These are phyloP conservation scores for Bondarzewia mesenterica DNA, from an alignment of 1,284 basidiomycete genomes.

Conservation along the genomic window DNA sequence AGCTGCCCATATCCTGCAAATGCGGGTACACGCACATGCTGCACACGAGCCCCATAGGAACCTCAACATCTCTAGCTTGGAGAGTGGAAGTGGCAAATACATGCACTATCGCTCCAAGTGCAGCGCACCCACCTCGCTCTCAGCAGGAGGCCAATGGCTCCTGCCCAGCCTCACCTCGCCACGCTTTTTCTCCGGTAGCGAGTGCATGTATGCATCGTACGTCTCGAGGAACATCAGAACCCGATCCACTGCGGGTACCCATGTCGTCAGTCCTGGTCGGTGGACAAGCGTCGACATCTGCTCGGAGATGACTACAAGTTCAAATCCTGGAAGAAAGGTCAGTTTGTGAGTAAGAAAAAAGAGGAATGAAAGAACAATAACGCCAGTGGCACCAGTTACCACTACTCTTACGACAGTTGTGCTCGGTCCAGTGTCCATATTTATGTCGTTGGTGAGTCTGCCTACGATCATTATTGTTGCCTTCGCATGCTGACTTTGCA, in stretches of 20 bases:
- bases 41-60: too few species aligned
- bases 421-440: too few species aligned
- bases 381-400: too few species aligned
- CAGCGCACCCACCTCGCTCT: slow-evolving; percentile 51
- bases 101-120: slow-evolving; percentile 68
- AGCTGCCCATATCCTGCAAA: slow-evolving; percentile 94
- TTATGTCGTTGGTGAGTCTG: too few species aligned
- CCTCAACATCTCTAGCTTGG: too few species aligned
- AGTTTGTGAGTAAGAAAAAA: slow-evolving; percentile 3
- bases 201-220: slow-evolving; percentile 46
- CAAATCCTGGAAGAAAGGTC: slow-evolving; percentile 47
- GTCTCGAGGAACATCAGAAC: slow-evolving; percentile 39
- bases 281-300: slow-evolving; percentile 69
- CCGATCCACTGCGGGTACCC: slow-evolving; percentile 61
- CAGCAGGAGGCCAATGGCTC: slow-evolving; percentile 73
- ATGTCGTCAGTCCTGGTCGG: slow-evolving; percentile 65
- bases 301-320: slow-evolving; percentile 74
- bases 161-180: slow-evolving; percentile 51
- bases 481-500: too few species aligned
- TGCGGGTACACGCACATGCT: slow-evolving; percentile 88
- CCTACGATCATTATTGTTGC: too few species aligned
- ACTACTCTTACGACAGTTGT: too few species aligned
- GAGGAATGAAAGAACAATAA: too few species aligned
- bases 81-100: too few species aligned
- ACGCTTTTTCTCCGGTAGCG: slow-evolving; percentile 39